Evolutionary conservation across 2,329 filamentous ascomycete genomes (phyloP).

Genomic region (Cytospora schulzeri): DNA sequence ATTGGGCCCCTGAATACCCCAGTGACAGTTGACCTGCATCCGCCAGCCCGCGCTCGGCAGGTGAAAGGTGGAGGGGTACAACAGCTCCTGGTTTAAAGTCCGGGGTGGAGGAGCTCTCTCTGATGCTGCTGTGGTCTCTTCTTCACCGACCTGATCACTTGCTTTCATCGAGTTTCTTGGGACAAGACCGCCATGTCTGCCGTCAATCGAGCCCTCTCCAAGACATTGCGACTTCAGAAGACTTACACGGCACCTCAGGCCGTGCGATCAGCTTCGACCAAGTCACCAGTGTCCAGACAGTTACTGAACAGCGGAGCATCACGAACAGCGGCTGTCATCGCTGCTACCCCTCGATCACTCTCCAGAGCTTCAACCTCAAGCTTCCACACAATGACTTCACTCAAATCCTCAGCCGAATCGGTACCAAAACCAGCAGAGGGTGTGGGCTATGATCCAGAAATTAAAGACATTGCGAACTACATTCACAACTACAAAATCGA

Average conservation of each 20-base stretch:
- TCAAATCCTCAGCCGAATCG: constrained; percentile 51
- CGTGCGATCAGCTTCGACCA: constrained; percentile 38
- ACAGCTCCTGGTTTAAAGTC: neutral
- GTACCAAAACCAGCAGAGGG: constrained; percentile 48
- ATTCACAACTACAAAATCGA: constrained; percentile 89
- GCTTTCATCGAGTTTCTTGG: neutral
- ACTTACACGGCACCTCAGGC: constrained; percentile 41
- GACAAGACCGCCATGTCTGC: constrained; percentile 26
- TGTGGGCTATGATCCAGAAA: constrained; percentile 83
- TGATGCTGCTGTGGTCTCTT: neutral
- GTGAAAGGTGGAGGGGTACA: neutral
- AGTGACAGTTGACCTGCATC: too few relatives aligned
- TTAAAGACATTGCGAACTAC: constrained; percentile 92
- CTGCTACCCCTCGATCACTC: constrained; percentile 35
- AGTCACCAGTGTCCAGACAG: constrained; percentile 27
- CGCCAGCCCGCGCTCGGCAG: neutral
- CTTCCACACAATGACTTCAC: constrained; percentile 54
- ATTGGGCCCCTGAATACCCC: neutral
- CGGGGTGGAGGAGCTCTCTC: neutral
- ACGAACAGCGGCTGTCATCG: constrained; percentile 30
- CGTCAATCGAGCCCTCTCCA: constrained; percentile 56
- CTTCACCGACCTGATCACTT: neutral
- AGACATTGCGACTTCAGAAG: constrained; percentile 53
- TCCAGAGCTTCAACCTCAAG: constrained; percentile 37
- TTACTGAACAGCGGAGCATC: constrained; percentile 32